Evolutionary conservation across 257 asterid genomes (phyloP), one percentile per base, ranked within the genome.

Genomic region (Capsicum baccatum): DNA sequence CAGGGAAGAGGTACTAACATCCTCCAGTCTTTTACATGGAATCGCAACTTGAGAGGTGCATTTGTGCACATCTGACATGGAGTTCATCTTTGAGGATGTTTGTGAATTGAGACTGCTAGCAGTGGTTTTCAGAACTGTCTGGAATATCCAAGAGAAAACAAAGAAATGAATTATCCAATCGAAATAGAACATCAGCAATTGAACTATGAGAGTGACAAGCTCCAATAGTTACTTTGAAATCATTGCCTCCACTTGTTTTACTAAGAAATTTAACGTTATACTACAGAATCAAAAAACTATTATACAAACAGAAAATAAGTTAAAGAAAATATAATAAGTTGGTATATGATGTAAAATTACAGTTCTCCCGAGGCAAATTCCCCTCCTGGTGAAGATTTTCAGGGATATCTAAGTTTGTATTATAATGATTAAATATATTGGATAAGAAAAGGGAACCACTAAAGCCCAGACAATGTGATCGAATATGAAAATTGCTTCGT

Each of bases 21-120:
- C 89, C 86, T 90, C 91, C 68, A 81, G 88, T 89, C 78, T 89
- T 90, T 89, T 92, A 89, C 90, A 89, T 76, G 89, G 89, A 91
- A 83, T 89, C 80, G 79, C 84, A 83, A 91, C 86, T 59, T 83
- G 84, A 70, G 90, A 74, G 78, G 84, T 87, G 84, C 76, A 83
- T 68, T 91, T 93, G 87, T 87, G 91, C 74, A 79, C 62, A 83
- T 90, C 78, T 39, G 87, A 71, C 35, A 81, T 48, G 37, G 84
- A 80, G 83, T 80, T 89, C 13, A 89, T 66, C 84, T 89, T 91
- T 89, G 92, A 86, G 60, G 85, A 88, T 86, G 82, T 90, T 83
- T 35, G 91, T 79, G 87, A 39, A 79, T 76, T 89, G 86, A 86
- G 83, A 85, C 84, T 82, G 62, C 85, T 81, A 67, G 83, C 83